These are phyloP conservation scores for Debaryomyces sp. DNA, from an alignment of 1,139 yeast species.

Conservation along the genomic window DNA sequence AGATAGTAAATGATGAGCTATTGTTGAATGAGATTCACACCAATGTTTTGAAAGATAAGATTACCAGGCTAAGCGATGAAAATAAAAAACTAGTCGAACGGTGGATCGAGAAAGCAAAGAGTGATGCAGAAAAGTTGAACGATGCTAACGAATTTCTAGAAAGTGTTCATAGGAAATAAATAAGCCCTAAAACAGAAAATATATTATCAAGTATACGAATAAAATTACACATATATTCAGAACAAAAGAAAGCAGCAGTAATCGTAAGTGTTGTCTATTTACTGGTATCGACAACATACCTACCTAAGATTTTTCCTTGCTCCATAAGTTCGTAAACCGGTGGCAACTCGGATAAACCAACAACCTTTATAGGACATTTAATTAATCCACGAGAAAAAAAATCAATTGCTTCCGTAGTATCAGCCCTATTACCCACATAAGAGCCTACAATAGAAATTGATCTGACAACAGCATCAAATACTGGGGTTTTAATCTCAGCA, in stretches of 20 bases:
- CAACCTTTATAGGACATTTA: constrained; percentile 69
- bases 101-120: constrained; percentile 61
- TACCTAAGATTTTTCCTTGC: constrained; percentile 69
- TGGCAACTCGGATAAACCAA: constrained; percentile 67
- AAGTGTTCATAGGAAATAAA: constrained; percentile 1
- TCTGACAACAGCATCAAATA: constrained; percentile 66
- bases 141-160: constrained; percentile 47
- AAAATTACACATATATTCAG: background rate
- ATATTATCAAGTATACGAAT: background rate
- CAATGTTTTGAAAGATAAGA: constrained; percentile 51
- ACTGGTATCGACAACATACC: constrained; percentile 74
- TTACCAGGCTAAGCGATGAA: constrained; percentile 30
- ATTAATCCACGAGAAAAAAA: constrained; percentile 72
- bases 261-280: constrained; percentile 32
- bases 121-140: constrained; percentile 63
- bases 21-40: constrained; percentile 71
- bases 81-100: constrained; percentile 56
- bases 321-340: constrained; percentile 68
- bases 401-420: constrained; percentile 74
- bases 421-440: constrained; percentile 81
- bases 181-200: constrained; percentile 11
- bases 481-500: constrained; percentile 65
- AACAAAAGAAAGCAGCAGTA: background rate
- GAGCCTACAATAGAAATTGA: constrained; percentile 70
- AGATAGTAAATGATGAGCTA: constrained; percentile 69